Base-by-base conservation (phyloP, 495 filamentous ascomycete genomes). In the Xylaria nigripes region DNA sequence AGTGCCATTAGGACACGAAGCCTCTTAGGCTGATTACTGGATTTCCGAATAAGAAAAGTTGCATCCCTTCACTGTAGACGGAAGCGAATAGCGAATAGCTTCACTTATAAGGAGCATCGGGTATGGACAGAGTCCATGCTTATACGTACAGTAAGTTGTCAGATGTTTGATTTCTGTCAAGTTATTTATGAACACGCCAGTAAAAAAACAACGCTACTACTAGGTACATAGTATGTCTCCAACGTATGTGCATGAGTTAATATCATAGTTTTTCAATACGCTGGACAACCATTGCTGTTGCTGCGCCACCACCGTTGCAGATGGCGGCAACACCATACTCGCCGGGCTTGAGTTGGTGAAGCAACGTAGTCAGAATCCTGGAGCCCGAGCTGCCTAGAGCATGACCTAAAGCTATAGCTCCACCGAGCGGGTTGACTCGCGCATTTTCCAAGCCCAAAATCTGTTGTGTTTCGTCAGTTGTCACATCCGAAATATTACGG, bases 241-340 rank as follows among this genome's bases (percentile, higher is more conserved):
- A 29, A 29, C 36, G 3, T 16, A 18, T 19, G 27, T 34, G 21
- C 6, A 30, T 9, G n/a, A 27, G 12, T 24, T 23, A 16, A 7
- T 29, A 9, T 55, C 21, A 55, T 19, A 86, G 84, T 51, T 74
- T 78, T 34, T 89, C 86, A 48, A 96, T 76, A 48, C 86, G 83
- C 73, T 96, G 90, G 43, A 98, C 88, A 41, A 98, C 89, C 70
- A 98, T 83, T 0, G 90, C 92, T 19, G 86, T 90, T 2, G 91
- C 88, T 6, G 89, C 92, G 43, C 92, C 92, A 16, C 93, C 93
- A 42, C 93, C 93, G 61, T 98, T 98, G 72, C 93, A 98, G 54
- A 98, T 96, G 9, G 92, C 92, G 16, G 90, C 93, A 50, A 90
- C 86, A 19, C 93, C 93, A 68, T 95, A 96, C 73, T 98, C 87